Evolutionary conservation across 768 basidiomycete species (phyloP), one percentile per base, ranked within the genome.

Genomic region (Termitomyces sp.): DNA sequence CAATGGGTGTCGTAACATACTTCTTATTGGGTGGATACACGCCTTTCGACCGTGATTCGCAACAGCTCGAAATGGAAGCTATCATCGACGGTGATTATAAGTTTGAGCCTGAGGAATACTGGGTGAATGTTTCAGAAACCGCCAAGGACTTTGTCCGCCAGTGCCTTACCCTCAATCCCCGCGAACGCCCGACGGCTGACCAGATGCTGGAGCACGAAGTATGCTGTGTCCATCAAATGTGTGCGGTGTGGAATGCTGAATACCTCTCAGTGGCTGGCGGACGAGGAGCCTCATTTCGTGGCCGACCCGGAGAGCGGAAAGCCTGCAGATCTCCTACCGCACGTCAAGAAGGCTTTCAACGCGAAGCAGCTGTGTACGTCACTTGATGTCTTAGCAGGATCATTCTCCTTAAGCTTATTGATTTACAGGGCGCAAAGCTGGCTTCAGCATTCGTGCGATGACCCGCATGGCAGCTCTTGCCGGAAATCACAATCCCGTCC

Each of bases 1-100:
- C 96, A 1, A 95, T 98, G 84, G 96, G 96, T 40, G 96, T 99
- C 49, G 95, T 99, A 70, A 91, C 96, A 12, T 98, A 98, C 74
- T 97, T 97, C 86, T 76, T 98, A 3, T 86, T 98, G 30, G 73
- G 75, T 65, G 89, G 91, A 2, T 95, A 98, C 75, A 99, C 97
- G 5, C 97, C 97, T 1, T 99, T 99, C 68, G 95, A 98, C 70
- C 85, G 93, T 26, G 95, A 98, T 57, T 85, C 81, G 2, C 89
- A 89, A 65, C 82, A 83, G 64, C 83, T 85, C 61, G 96, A 98
- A 74, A 95, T 94, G 87, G 86, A 96, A 66, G 96, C 96, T 35
- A 98, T 98, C 75, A 85, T 94, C 49, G 82, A 82, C 0, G 94
- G 93, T 7, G 91, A 97, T 72, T 98, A 93, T 75, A 87, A 87